Evolutionary conservation across 73 alveolate species (phyloP).

Genomic region (Symbiodinium pilosum): DNA sequence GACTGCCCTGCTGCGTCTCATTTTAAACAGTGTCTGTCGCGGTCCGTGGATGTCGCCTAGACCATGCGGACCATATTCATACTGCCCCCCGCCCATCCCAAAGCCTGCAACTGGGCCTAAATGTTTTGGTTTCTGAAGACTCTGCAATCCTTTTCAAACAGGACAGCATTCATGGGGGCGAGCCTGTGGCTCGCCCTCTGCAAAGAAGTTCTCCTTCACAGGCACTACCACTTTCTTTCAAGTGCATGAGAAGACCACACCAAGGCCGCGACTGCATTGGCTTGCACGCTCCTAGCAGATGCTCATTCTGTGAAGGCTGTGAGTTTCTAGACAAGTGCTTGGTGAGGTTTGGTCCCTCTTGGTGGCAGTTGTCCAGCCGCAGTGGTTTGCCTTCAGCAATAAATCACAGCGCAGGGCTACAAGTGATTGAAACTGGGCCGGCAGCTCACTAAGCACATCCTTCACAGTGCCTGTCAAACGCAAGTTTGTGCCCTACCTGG

Average conservation of each 20-base stretch:
- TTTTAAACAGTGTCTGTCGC: too few species aligned
- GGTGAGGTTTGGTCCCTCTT: background rate
- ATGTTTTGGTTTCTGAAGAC: too few species aligned
- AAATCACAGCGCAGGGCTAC: background rate
- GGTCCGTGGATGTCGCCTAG: too few species aligned
- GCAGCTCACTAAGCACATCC: background rate
- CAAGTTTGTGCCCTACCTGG: background rate
- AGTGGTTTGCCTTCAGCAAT: background rate
- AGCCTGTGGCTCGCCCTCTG: background rate
- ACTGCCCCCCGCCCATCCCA: too few species aligned
- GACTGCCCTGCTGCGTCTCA: background rate
- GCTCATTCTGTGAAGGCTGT: too few species aligned
- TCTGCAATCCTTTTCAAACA: too few species aligned
- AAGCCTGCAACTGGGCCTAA: too few species aligned
- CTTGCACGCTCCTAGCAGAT: too few species aligned
- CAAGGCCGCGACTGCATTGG: background rate
- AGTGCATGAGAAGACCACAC: too few species aligned
- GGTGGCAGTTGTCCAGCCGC: slow-evolving; percentile 15
- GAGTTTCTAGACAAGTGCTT: background rate
- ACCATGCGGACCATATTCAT: too few species aligned
- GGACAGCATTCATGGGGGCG: too few species aligned
- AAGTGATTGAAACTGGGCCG: background rate
- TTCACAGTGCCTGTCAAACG: background rate
- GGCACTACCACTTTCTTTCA: too few species aligned
- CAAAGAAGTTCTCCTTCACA: background rate